Base-by-base conservation (phyloP, 305 asterid species). In the Fraxinus albicans region DNA sequence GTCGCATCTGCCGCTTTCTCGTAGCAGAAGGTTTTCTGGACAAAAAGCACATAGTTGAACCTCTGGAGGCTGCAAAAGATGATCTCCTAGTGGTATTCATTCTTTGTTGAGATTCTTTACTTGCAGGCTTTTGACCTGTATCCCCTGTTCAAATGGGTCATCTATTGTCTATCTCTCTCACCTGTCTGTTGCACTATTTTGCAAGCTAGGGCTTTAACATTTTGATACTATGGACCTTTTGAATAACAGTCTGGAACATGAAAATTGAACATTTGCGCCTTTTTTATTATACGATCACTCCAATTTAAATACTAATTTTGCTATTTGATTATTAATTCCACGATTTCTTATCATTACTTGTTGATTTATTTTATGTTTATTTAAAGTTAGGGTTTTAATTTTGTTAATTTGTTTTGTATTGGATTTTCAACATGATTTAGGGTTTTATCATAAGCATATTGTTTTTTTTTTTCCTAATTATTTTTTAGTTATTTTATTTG, bases 1-100 rank as follows among this genome's bases (percentile, higher is more conserved):
- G 99, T 34, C 96, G 98, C 38, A 92, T 96, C 76, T 96, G 98
- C 80, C 89, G 83, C 35, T 93, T 93, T 87, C 95, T 96, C 77
- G 87, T 83, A 76, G 85, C 76, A 13, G 97, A 89, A 85, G 94
- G 95, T 81, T 69, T 91, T 86, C 85, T 93, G 84, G 88, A 88
- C 80, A 92, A 91, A 87, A 89, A 87, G 23, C 80, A 44, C 81
- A 80, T 96, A 79, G 92, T 94, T 86, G 98, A 96, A 89, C 99
- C 99, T 53, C 78, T 87, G 85, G 99, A 94, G 90, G 95, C 98
- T 58, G 88, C 89, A 19, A 83, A 86, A 82, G 97, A 94, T 78
- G 99, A 96, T 85, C 98, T 96, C 76, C 93, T 91, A 80, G 98
- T 93, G 98, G 99, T 96, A 92, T 78, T 34, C 9, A 21, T 77